These are phyloP conservation scores for Trichosanthes truncata DNA, from an alignment of 306 rosid species.

Conservation along the genomic window DNA sequence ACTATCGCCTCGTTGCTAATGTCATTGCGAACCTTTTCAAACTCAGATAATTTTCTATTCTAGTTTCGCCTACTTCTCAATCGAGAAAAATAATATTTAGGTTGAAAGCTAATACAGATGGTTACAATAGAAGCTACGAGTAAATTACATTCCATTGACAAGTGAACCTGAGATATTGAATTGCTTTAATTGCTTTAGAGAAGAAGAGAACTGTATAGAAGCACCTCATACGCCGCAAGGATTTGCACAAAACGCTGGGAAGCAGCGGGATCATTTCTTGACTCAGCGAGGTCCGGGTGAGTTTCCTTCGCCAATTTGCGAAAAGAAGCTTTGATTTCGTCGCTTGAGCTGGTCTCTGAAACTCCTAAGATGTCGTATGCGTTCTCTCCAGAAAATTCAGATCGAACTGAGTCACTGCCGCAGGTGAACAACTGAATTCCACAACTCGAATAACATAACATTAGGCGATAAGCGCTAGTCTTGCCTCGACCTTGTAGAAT, in stretches of 20 bases:
- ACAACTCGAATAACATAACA: not conserved
- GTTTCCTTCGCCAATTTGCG: conserved; percentile 89
- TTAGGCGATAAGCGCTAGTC: not conserved
- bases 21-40: not conserved
- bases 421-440: conserved; percentile 23
- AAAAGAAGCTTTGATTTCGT: conserved; percentile 77
- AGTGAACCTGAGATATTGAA: not conserved
- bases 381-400: conserved; percentile 42
- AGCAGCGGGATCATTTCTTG: conserved; percentile 42
- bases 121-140: not conserved
- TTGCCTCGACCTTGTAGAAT: not conserved
- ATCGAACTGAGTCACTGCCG: conserved; percentile 35
- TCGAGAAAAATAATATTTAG: not conserved
- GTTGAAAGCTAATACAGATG: not conserved
- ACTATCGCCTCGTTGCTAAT: not conserved
- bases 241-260: conserved; percentile 72
- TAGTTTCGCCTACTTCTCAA: not conserved
- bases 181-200: not conserved
- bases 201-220: not conserved
- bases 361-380: conserved; percentile 79
- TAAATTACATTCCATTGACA: not conserved
- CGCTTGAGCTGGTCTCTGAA: conserved; percentile 57
- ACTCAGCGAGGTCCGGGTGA: conserved; percentile 84
- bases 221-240: conserved; percentile 91
- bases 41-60: not conserved